Percentiles rank a stretch among this genome's conserved stretches.
phyloP scores from a whole-genome alignment of 495 filamentous ascomycete genomes.

The Penicillium lagena region DNA sequence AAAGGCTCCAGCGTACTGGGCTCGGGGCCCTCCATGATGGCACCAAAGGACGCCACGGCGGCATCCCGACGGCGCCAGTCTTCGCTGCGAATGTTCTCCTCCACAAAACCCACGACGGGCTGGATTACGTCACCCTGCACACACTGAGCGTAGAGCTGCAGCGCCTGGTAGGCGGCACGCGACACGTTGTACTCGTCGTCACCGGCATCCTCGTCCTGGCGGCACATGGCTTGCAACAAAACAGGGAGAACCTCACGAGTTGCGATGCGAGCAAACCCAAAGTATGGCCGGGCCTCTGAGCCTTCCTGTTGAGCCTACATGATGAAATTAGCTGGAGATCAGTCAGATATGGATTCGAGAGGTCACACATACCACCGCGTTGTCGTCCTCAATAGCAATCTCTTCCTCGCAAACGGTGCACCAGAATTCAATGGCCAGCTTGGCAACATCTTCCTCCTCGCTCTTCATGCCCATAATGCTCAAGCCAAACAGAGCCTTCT shows the following conservation, averaged over 20 bases:
- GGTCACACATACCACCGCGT: slow-evolving; percentile 58
- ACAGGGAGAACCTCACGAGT: slow-evolving; percentile 90
- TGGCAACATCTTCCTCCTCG: slow-evolving; percentile 94
- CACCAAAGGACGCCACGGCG: slow-evolving; percentile 95
- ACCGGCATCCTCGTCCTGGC: slow-evolving; percentile 93
- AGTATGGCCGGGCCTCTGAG: slow-evolving; percentile 75
- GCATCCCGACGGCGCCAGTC: slow-evolving; percentile 94
- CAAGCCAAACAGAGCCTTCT: slow-evolving; percentile 95
- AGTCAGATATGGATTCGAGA: no score
- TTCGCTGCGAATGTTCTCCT: slow-evolving; percentile 78
- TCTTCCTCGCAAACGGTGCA: slow-evolving; percentile 99
- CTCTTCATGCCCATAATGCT: slow-evolving; percentile 99
- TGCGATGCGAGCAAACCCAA: slow-evolving; percentile 86
- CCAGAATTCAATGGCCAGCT: slow-evolving; percentile 98
- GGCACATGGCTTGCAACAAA: slow-evolving; percentile 78
- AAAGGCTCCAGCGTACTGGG: slow-evolving; percentile 81
- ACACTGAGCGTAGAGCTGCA: slow-evolving; percentile 90
- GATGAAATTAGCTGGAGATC: neutral
- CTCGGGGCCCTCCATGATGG: slow-evolving; percentile 97
- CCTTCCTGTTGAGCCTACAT: slow-evolving; percentile 58
- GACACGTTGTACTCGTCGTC: slow-evolving; percentile 98
- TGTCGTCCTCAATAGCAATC: slow-evolving; percentile 94
- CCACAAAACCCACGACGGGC: slow-evolving; percentile 83
- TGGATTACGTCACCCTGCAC: slow-evolving; percentile 74
- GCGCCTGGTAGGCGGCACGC: slow-evolving; percentile 91